These are phyloP conservation scores for Colletotrichum kahawae DNA, from an alignment of 2,329 filamentous ascomycete species.

Conservation along the genomic window DNA sequence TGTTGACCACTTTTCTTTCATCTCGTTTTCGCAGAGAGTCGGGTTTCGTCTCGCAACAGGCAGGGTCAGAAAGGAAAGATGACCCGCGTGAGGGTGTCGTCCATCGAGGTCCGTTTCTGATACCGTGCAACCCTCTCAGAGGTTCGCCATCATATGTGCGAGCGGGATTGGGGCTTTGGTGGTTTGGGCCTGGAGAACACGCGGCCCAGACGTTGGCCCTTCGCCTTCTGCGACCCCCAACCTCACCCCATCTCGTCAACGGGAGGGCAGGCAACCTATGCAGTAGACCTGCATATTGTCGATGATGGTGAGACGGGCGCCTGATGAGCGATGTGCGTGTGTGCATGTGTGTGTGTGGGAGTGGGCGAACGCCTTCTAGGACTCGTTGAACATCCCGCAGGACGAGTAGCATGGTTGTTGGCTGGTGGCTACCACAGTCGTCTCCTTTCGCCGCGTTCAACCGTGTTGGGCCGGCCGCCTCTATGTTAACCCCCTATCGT, in stretches of 20 bases:
- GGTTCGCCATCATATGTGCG: neutral
- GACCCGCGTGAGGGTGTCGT: conserved; percentile 1
- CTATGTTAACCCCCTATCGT: neutral
- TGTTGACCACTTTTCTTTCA: neutral
- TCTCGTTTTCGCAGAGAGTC: neutral
- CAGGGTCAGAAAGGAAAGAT: neutral
- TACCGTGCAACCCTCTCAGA: neutral
- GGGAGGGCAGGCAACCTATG: neutral
- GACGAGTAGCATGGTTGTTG: neutral
- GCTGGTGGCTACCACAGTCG: neutral
- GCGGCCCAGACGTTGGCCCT: neutral
- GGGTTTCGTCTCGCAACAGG: neutral
- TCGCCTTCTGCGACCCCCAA: neutral
- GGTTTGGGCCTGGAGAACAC: neutral
- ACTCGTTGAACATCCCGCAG: neutral
- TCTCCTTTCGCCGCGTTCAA: neutral
- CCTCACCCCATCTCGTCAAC: neutral
- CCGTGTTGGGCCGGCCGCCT: neutral
- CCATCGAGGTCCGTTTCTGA: neutral
- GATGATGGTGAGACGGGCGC: neutral
- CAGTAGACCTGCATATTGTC: neutral
- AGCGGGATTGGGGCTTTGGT: neutral
- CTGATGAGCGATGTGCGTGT: neutral
- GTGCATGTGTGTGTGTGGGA: neutral
- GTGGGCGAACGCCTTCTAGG: neutral